A percentile compares a stretch with the other conserved stretches of the same genome.
Conservation (phyloP, 305 asterid genomes). For the Fraxinus nigra region DNA sequence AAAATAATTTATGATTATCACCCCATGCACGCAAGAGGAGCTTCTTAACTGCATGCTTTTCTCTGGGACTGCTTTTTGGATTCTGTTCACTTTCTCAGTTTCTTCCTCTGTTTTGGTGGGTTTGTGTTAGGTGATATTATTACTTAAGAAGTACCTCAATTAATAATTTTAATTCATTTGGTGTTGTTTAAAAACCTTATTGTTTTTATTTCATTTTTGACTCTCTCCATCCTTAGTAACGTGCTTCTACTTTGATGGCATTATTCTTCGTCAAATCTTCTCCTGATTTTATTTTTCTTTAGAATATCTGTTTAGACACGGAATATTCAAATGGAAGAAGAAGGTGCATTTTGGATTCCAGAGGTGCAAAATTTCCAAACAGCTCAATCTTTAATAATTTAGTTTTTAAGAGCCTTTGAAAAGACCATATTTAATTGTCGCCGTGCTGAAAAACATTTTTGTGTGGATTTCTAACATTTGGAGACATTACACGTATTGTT, state of each 20-base stretch:
- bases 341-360: not conserved
- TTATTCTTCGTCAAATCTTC: not conserved
- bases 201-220: not conserved
- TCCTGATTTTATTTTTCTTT: not conserved
- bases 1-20: slow-evolving; percentile 23
- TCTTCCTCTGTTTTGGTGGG: not conserved
- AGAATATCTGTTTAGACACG: not conserved
- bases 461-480: not conserved
- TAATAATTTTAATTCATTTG: not conserved
- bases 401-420: not conserved
- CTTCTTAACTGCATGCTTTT: slow-evolving; percentile 16
- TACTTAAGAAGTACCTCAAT: not conserved
- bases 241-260: not conserved
- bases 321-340: not conserved
- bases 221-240: not conserved
- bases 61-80: not conserved
- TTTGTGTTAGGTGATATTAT: not conserved
- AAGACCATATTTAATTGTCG: not conserved
- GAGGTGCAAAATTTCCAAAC: not conserved
- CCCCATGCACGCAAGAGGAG: slow-evolving; percentile 19
- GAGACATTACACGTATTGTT: not conserved
- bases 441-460: not conserved
- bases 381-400: not conserved
- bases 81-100: not conserved
- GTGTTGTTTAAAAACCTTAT: not conserved